These are phyloP conservation scores for Saccharomycopsis sp. DNA, from an alignment of 805 yeast genomes.

Conservation along the genomic window DNA sequence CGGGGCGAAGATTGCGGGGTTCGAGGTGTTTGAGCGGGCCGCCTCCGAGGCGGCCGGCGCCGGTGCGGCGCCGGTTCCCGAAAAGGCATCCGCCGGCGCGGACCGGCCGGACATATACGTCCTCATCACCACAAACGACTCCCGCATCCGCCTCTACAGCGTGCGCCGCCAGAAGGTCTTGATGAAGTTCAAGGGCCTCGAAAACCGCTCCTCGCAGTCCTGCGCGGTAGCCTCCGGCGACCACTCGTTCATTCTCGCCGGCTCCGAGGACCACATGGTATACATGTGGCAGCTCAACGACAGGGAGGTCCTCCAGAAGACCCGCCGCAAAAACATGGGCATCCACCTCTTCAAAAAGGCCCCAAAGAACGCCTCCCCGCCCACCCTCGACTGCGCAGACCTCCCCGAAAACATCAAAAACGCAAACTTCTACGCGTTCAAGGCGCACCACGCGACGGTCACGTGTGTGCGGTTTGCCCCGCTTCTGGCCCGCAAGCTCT, in stretches of 20 bases:
- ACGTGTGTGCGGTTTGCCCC: slow-evolving; percentile 81
- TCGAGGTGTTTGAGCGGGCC: slow-evolving; percentile 35
- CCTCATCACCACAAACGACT: slow-evolving; percentile 75
- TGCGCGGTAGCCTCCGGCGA: slow-evolving; percentile 57
- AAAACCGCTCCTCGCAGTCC: slow-evolving; percentile 65
- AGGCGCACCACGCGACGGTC: slow-evolving; percentile 67
- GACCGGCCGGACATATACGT: slow-evolving; percentile 39
- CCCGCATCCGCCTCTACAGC: slow-evolving; percentile 63
- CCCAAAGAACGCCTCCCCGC: slow-evolving; percentile 9
- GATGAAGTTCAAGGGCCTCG: slow-evolving; percentile 65
- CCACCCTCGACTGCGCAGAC: slow-evolving; percentile 28
- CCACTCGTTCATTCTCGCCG: slow-evolving; percentile 53
- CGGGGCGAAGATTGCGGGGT: slow-evolving; percentile 70
- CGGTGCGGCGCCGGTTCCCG: too few relatives aligned
- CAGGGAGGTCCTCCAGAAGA: slow-evolving; percentile 24
- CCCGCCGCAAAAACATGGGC: slow-evolving; percentile 17
- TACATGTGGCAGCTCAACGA: slow-evolving; percentile 64
- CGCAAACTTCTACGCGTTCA: slow-evolving; percentile 60
- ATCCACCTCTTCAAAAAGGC: slow-evolving; percentile 16
- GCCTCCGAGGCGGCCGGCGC: not conserved
- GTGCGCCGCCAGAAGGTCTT: slow-evolving; percentile 47
- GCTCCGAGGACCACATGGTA: slow-evolving; percentile 84
- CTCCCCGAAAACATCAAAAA: slow-evolving; percentile 36
- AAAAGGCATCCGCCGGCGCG: slow-evolving; percentile 23
- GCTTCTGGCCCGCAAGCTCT: slow-evolving; percentile 48